A percentile compares a stretch with the other conserved stretches of the same genome.
These are phyloP conservation scores for Avena atlantica DNA, from an alignment of 176 grass and related monocot genomes.

Conservation along the genomic window DNA sequence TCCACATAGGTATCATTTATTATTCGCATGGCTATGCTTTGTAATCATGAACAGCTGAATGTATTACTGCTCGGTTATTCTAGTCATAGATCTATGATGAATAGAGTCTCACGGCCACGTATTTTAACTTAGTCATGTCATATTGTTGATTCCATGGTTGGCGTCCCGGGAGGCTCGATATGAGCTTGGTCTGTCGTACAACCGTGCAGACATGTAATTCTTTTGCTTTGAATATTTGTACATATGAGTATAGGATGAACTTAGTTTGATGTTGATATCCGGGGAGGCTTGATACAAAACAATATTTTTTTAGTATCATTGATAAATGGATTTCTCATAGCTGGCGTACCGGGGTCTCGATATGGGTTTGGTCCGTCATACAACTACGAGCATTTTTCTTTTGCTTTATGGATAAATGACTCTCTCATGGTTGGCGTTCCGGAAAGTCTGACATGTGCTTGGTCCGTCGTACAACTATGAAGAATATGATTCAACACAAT, in stretches of 20 bases:
- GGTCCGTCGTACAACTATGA: not conserved
- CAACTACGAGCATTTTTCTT: not conserved
- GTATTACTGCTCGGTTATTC: too few species aligned
- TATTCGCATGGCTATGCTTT: too few species aligned
- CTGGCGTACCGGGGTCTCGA: not conserved
- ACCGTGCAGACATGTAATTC: not conserved
- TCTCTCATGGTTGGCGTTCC: too few species aligned
- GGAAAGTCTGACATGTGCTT: too few species aligned
- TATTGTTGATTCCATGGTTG: not conserved
- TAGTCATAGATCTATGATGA: too few species aligned
- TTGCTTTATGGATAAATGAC: not conserved
- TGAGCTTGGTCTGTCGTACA: not conserved
- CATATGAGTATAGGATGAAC: too few species aligned
- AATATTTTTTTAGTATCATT: too few species aligned
- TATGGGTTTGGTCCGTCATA: not conserved
- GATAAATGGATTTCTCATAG: not conserved
- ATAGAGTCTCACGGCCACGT: not conserved
- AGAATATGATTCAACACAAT: not conserved
- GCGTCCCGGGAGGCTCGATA: not conserved
- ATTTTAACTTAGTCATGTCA: not conserved
- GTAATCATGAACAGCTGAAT: too few species aligned
- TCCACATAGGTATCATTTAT: too few species aligned
- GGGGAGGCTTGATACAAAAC: too few species aligned
- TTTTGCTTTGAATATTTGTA: too few species aligned
- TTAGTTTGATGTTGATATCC: too few species aligned